Base-by-base conservation (phyloP, 208 protist species). In the Leishmania major region DNA sequence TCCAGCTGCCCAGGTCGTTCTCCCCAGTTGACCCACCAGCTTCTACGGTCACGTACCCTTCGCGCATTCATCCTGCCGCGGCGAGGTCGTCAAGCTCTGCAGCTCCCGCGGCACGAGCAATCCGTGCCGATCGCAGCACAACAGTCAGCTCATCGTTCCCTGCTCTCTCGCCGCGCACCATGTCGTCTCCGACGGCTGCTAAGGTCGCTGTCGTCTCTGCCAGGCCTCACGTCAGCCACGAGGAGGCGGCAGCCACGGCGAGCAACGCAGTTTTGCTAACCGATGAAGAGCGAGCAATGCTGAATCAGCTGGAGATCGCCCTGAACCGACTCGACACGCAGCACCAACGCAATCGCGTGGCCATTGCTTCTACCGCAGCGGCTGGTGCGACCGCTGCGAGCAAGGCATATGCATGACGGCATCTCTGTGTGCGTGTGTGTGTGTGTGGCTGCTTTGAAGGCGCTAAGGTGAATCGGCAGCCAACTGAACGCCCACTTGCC, bases 221-320 rank as follows among this genome's bases (percentile, higher is more conserved):
- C 43, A 0, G 7, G 22, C 43, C 40, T 47, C 69, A n/a, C 43
- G 2, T 2, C 69, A 53, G 69, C 43, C 43, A 51, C 49, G 51
- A 11, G 72, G 51, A 13, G n/a, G 10, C 31, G 73, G 51, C 47
- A 62, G 8, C 60, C 6, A 15, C 78, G 10, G 43, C 76, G 35
- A 80, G 71, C 28, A 67, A 82, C 22, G 57, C 72, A 2, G 82
- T 86, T 5, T 69, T 78, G 22, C 19, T 86, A 19, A 82, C 82
- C 19, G 53, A 75, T 4, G 78, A 86, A n/a, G 82, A 86, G 66
- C 72, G 75, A 37, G 78, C 73, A 35, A 81, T 86, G 82, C 66
- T 86, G 13, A 47, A 81, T 31, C 77, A 79, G 78, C 73, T 86
- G 64, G 78, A 82, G 78, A n/a, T 69, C 47, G 78, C 82, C 1